Evolutionary conservation across 2,329 filamentous ascomycete genomes (phyloP), one percentile per base, ranked within the genome.

Genomic region (Ambrosiella beaveri): DNA sequence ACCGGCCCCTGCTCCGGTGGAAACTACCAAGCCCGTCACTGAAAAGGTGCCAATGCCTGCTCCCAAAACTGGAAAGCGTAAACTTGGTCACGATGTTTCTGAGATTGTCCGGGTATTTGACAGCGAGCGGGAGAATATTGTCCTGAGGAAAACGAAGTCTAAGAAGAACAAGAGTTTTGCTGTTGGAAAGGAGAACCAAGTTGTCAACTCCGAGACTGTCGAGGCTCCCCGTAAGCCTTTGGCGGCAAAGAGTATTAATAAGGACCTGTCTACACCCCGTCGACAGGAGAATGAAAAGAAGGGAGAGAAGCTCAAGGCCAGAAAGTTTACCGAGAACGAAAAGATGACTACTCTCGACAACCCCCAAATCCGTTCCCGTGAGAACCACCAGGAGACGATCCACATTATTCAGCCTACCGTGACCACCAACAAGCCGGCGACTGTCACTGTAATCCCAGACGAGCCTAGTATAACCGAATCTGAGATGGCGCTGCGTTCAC

Each of bases 181-280:
- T 39, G 67, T 69, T 57, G 71, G 69, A 57, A 74, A 71, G 58
- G 74, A 75, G n/a, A 63, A 63, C 2, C 67, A 67, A 55, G 68
- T 71, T 51, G 68, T 64, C 51, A 62, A 53, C 9, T 35, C 15
- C 27, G 58, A 59, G 17, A 19, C 12, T 35, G 27, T 41, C 5
- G 59, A 63, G 65, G 9, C 65, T 65, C 19, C 66, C 40, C 73
- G 78, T 54, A 76, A 73, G 59, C 75, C 78, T 1, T 68, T 82
- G 9, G 69, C 73, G 7, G 70, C 71, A 51, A 84, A 84, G 68
- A 84, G 71, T 67, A 76, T 77, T 13, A 83, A 83, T 64, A 73
- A 80, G 58, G 75, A 78, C 62, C 65, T 84, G 49, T 70, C 71
- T 37, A 53, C 55, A 13, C 36, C 51, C 17, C 50, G 59, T 7